phyloP scores from a whole-genome alignment of 805 yeast genomes.

The Candida maltosa region DNA sequence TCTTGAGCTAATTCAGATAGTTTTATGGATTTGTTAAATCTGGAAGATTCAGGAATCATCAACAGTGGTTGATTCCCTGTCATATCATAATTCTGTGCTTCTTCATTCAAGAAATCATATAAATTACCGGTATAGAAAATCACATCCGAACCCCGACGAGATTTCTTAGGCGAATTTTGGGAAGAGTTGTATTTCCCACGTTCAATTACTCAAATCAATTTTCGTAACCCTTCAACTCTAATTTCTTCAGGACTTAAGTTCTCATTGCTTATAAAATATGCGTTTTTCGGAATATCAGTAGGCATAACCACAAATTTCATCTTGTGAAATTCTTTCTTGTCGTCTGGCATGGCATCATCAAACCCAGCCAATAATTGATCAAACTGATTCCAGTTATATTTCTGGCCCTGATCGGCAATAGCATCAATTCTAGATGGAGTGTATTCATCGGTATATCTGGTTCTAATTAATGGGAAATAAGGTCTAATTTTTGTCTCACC shows the following conservation, averaged over 20 bases:
- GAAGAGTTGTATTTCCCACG: constrained; percentile 44
- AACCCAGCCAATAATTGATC: constrained; percentile 93
- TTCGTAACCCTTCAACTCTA: constrained; percentile 85
- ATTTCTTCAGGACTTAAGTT: constrained; percentile 76
- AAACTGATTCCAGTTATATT: constrained; percentile 83
- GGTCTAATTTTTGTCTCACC: constrained; percentile 9
- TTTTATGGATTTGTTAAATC: constrained; percentile 49
- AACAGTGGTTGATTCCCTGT: constrained; percentile 34
- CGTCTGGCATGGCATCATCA: constrained; percentile 64
- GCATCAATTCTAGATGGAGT: constrained; percentile 56
- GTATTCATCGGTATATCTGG: constrained; percentile 72
- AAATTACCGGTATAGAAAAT: constrained; percentile 85
- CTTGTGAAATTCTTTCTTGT: constrained; percentile 52
- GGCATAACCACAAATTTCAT: constrained; percentile 87
- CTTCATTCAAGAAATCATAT: constrained; percentile 55
- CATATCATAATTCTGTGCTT: constrained; percentile 40
- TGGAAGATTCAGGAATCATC: constrained; percentile 29
- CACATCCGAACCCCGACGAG: constrained; percentile 67
- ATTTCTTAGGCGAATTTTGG: constrained; percentile 19
- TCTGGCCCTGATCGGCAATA: constrained; percentile 47
- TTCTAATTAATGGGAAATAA: constrained; percentile 52
- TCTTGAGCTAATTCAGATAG: constrained; percentile 56
- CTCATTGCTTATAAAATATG: constrained; percentile 51
- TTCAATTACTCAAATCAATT: constrained; percentile 60
- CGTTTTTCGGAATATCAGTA: constrained; percentile 59